Conservation (phyloP, 164 flowering plant species). For the Magnolia changhungtana region DNA sequence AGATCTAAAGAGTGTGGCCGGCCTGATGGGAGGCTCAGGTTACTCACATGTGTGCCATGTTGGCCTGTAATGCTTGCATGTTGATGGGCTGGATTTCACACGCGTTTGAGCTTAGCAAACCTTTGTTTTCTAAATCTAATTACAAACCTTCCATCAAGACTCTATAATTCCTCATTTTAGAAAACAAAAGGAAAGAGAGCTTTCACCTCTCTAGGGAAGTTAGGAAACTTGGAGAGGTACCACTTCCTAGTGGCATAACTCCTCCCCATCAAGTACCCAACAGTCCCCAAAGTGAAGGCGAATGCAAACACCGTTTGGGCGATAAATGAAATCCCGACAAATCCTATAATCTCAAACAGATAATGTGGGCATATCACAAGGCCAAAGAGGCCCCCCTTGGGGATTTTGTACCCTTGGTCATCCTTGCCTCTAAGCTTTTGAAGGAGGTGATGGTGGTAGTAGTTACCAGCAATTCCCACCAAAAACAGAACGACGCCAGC, state of each 20-base stretch:
- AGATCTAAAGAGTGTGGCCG: too few species aligned
- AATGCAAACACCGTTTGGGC: slow-evolving; percentile 52
- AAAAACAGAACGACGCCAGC: slow-evolving; percentile 42
- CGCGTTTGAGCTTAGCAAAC: too few species aligned
- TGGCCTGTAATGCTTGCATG: too few species aligned
- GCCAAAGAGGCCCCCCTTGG: slow-evolving; percentile 57
- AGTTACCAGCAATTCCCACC: slow-evolving; percentile 56
- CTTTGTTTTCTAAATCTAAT: too few species aligned
- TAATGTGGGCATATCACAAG: slow-evolving; percentile 74
- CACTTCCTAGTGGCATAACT: slow-evolving; percentile 63
- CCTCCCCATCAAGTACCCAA: slow-evolving; percentile 52
- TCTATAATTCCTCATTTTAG: slow-evolving; percentile 19
- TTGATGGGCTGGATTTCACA: too few species aligned
- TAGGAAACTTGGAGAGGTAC: slow-evolving; percentile 63
- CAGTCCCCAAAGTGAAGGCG: slow-evolving; percentile 33
- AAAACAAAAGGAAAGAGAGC: slow-evolving; percentile 61
- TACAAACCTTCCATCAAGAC: too few species aligned
- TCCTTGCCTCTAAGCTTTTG: slow-evolving; percentile 40
- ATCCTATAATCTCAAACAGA: slow-evolving; percentile 53
- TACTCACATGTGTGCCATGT: too few species aligned
- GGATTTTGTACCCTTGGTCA: slow-evolving; percentile 56
- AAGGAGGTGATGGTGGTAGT: slow-evolving; percentile 65
- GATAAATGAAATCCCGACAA: slow-evolving; percentile 51
- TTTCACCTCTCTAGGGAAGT: slow-evolving; percentile 55
- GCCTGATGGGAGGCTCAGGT: too few species aligned